Evolutionary conservation across 73 alveolate genomes (phyloP), one percentile per base, ranked within the genome.

Genomic region (Paramecium octaurelia): DNA sequence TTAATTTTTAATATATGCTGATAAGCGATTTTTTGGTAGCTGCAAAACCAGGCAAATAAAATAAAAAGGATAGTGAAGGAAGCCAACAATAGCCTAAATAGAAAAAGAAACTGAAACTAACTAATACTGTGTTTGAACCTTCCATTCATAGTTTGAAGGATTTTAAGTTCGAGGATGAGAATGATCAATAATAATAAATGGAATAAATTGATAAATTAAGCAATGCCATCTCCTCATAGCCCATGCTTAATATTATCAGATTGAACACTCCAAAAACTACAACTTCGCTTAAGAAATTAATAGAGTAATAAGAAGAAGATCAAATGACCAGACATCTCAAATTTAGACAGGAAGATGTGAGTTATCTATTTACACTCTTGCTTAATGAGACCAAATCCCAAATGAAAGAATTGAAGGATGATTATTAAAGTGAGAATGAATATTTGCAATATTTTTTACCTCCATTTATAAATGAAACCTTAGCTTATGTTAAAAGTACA

Each of bases 361-460:
- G 76, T 12, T 80, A 80, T 44, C 38, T 80, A 24, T 80, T 80
- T 44, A 46, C 91, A 44, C 50, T 80, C 2, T 60, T 80, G 7
- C 73, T 80, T 18, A 80, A 80, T 44, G 91, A 80, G 18, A 44
- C 91, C 20, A 80, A 46, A 80, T 42, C 70, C 21, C 10, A 46
- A 21, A 80, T 80, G 91, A 44, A 44, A 80, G 91, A 80, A 80
- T 31, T 80, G 14, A 80, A 80, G 24, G 91, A 80, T 80, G 35
- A 20, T 43, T 80, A 80, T 46, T 0, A 80, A 42, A 42, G 57
- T 80, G 58, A 80, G n/a, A 23, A 80, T 20, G 90, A 77, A 40
- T 77, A 77, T 46, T 42, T 80, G 31, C 21, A 46, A 24, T 48
- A 80, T 18, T 16, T 80, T 35, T 18, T 80, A 40, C 58, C 91